These are phyloP conservation scores for Leishmania tarentolae DNA, from an alignment of 208 protist species.

Conservation along the genomic window DNA sequence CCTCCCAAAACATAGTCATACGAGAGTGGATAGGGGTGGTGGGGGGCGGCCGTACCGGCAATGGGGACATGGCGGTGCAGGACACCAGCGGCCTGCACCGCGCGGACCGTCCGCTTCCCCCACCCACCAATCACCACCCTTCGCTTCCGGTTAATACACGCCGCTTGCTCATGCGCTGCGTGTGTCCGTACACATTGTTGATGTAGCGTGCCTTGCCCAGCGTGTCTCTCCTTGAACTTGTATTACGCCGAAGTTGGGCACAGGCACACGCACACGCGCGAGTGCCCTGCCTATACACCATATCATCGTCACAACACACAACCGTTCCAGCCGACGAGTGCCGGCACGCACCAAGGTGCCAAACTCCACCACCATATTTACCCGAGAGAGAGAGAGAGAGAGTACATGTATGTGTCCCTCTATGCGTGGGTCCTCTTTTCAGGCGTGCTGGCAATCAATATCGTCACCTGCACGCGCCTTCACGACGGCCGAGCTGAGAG, in stretches of 20 bases:
- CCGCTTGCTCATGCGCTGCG: no score
- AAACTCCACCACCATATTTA: neutral
- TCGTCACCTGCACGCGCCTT: neutral
- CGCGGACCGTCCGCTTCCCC: no score
- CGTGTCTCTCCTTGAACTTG: neutral
- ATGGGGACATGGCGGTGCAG: neutral
- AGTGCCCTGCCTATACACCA: neutral
- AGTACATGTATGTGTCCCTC: neutral
- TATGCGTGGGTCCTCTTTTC: neutral
- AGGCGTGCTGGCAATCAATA: neutral
- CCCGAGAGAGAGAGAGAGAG: neutral
- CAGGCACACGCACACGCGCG: neutral
- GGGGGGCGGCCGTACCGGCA: neutral
- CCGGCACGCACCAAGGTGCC: neutral
- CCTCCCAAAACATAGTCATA: neutral
- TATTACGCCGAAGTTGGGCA: neutral
- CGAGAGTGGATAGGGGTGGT: neutral
- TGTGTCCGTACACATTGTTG: no score
- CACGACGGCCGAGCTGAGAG: conserved; percentile 1
- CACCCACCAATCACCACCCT: no score
- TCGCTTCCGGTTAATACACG: no score
- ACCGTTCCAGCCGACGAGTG: neutral
- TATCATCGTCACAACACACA: neutral
- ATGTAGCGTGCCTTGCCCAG: no score
- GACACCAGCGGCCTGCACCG: neutral